Conservation (phyloP, 352 stramenopile species). For the Globisporangium lucens region DNA sequence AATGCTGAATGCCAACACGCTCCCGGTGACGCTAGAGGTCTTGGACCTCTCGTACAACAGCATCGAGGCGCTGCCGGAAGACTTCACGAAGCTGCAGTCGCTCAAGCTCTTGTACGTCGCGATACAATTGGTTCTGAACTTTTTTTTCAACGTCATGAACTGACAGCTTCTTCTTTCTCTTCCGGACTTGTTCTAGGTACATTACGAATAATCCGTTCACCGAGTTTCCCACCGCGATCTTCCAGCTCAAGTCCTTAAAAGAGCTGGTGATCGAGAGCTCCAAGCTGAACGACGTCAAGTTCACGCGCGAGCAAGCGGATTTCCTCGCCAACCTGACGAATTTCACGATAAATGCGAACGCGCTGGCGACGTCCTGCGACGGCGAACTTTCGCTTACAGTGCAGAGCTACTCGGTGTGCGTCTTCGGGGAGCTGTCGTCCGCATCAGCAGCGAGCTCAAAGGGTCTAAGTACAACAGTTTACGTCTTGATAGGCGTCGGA, state of each 20-base stretch:
- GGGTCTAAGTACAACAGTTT: background rate
- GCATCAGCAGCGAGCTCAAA: background rate
- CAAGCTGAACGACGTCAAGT: slow-evolving; percentile 21
- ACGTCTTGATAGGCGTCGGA: slow-evolving; percentile 3
- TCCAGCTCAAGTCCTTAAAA: slow-evolving; percentile 19
- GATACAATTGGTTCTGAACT: background rate
- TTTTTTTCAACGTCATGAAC: background rate
- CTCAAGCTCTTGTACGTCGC: slow-evolving; percentile 18
- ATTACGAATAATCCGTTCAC: slow-evolving; percentile 17
- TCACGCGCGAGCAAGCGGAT: slow-evolving; percentile 22
- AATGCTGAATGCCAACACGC: slow-evolving; percentile 1
- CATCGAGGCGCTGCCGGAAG: slow-evolving; percentile 11
- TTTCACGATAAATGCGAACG: slow-evolving; percentile 27
- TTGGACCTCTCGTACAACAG: slow-evolving; percentile 19
- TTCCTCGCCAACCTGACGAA: slow-evolving; percentile 26
- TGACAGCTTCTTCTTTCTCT: background rate
- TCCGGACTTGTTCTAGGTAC: background rate
- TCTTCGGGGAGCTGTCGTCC: background rate
- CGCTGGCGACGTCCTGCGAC: slow-evolving; percentile 23
- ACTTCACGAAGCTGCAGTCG: slow-evolving; percentile 13
- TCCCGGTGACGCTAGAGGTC: slow-evolving; percentile 12
- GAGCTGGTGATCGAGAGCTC: slow-evolving; percentile 24
- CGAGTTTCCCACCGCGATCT: slow-evolving; percentile 18
- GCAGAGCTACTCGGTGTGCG: slow-evolving; percentile 27
- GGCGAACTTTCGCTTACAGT: slow-evolving; percentile 4